These are phyloP conservation scores for Neurospora sp. DNA, from an alignment of 495 filamentous ascomycete genomes.

Conservation along the genomic window DNA sequence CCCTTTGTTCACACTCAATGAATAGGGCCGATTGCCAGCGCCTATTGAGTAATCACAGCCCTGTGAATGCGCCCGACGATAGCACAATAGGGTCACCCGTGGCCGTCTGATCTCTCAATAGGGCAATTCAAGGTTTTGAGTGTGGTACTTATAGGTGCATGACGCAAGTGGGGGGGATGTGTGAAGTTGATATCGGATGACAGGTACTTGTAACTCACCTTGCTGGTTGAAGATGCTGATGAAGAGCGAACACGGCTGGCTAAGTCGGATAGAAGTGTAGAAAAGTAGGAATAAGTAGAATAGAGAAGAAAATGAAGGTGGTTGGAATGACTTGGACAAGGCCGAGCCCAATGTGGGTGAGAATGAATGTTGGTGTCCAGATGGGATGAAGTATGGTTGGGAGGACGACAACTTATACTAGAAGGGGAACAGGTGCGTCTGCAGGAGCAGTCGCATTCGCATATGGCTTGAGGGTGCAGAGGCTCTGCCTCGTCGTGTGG, in stretches of 20 bases:
- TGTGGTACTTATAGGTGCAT: not conserved
- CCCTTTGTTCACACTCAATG: not conserved
- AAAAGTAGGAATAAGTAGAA: not conserved
- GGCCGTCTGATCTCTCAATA: not conserved
- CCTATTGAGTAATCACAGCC: not conserved
- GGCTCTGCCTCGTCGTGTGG: slow-evolving; percentile 9
- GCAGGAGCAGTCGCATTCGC: not conserved
- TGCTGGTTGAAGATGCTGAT: not conserved
- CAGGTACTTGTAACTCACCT: not conserved
- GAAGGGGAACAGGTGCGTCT: not conserved
- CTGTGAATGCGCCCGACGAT: not conserved
- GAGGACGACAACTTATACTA: not conserved
- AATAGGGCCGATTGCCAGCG: not conserved
- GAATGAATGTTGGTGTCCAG: not conserved
- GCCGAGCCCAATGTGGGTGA: not conserved
- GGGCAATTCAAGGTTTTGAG: not conserved
- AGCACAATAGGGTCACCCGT: not conserved
- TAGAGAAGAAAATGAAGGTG: not conserved
- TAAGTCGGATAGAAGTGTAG: not conserved
- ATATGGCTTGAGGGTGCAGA: slow-evolving; percentile 2
- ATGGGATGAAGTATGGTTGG: not conserved
- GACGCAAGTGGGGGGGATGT: not conserved
- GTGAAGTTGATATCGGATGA: not conserved
- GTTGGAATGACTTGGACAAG: not conserved
- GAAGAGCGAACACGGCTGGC: not conserved